Evolutionary conservation across 2,329 filamentous ascomycete species (phyloP).

Genomic region (Aspergillus eucalypticola): DNA sequence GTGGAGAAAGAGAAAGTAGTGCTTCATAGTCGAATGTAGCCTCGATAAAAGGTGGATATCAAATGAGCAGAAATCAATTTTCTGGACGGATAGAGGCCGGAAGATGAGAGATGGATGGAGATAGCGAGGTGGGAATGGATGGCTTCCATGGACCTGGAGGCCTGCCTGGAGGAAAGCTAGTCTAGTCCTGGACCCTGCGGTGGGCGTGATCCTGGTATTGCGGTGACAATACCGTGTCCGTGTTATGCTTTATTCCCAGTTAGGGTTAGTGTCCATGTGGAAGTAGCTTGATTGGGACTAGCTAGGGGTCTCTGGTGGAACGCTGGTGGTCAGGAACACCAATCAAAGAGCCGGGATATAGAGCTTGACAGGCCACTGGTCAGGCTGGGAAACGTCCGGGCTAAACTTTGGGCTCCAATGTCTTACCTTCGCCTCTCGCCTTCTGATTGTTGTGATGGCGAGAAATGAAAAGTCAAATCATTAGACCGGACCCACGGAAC

Average conservation of each 20-base stretch:
- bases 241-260: not conserved
- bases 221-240: not conserved
- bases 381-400: conserved; percentile 1
- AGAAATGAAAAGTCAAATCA: not conserved
- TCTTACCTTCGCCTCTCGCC: not conserved
- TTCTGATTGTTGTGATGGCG: not conserved
- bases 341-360: conserved; percentile 12
- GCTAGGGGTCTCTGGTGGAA: conserved; percentile 6
- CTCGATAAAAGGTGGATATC: not conserved
- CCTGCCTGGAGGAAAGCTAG: not conserved
- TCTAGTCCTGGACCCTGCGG: conserved; percentile 2
- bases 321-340: conserved; percentile 18
- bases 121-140: not conserved
- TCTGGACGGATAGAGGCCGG: not conserved
- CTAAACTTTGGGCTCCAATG: not conserved
- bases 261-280: not conserved
- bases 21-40: not conserved
- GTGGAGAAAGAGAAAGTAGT: not conserved
- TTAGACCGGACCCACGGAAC: not conserved
- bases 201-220: conserved; percentile 3
- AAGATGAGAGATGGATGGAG: not conserved
- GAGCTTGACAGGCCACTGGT: not conserved
- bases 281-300: conserved; percentile 6
- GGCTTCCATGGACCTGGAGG: too few species aligned
- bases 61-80: not conserved